Base-by-base conservation (phyloP, 208 protist genomes). In the Leptomonas pyrrhocoris region DNA sequence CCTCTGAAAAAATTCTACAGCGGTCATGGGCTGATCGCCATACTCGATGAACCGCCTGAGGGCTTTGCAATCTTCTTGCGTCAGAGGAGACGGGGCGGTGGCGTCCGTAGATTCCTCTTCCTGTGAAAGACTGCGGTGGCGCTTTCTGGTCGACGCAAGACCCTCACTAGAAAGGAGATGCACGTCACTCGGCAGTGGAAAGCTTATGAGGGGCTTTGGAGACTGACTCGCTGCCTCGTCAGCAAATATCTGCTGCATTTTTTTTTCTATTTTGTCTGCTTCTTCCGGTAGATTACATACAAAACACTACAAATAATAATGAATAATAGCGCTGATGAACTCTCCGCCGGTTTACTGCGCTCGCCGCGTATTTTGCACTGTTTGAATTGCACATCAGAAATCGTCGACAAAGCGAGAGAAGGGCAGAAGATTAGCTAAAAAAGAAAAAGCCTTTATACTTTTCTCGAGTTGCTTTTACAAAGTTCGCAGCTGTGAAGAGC, bases 11-110 rank as follows among this genome's bases (percentile, higher is more conserved):
- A 12, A 30, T 9, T 25, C 43, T 1, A 42, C 36, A 15, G 69
- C 51, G 15, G 59, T 21, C 11, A 21, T 19, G 12, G 56, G 16
- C 34, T 75, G 68, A 40, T 68, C 31, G 8, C 76, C 76, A 31
- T 60, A 81, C 60, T 74, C 46, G 16, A 81, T 64, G 42, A 81
- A 76, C n/a, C 49, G n/a, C 9, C 21, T 19, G 1, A 81, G 36
- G 2, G 60, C 65, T 2, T 8, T 6, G 23, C 25, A 23, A 25
- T 69, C 70, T 49, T 70, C 53, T 15, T 45, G 49, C 15, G 36
- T 64, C 62, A 77, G n/a, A 18, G 23, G 63, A 6, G 3, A 1
- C 4, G 25, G 18, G 2, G 21, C 48, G 42, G 34, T 15, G 28
- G 58, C 6, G 18, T 23, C 2, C 19, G 21, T 7, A 38, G 58